Base-by-base conservation (phyloP, 257 asterid genomes). In the Leonotis leonurus region DNA sequence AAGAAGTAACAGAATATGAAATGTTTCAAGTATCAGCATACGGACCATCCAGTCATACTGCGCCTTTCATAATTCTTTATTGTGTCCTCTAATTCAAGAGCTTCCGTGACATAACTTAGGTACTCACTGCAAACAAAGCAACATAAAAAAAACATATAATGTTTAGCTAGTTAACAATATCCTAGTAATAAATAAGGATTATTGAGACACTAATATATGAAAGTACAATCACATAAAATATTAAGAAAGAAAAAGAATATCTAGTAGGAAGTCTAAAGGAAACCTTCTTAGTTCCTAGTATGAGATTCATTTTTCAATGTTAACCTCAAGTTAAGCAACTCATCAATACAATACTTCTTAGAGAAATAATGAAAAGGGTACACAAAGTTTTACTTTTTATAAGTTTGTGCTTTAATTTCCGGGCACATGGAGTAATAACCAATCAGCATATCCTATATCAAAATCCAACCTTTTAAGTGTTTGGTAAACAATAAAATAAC, bases 21-120 rank as follows among this genome's bases (percentile, higher is more conserved):
- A 37, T 29, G 18, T 61, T 49, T 25, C 10, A 2, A 12, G 14
- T 17, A 64, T 43, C 53, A 53, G 69, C 46, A 35, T 29, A 65
- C 97, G 62, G 75, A 93, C 99, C 99, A 93, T 85, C 97, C 96
- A 73, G 92, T 89, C 45, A 81, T 67, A 68, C 59, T 53, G 53
- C 96, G 92, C 36, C 96, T 84, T 70, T 89, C 99, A 62, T 85
- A 87, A 73, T 89, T 93, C 86, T 81, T 89, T 57, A 89, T 76
- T 40, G 97, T 87, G 73, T 93, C 99, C 77, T 93, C 99, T 75
- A 93, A 75, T 68, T 93, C 96, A 77, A 93, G 94, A 69, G 96
- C 97, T 88, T 93, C 96, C n/a, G 79, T 78, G 68, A 89, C 97
- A 75, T 76, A 93, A 5, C 80, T 87, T 86, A 83, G 74, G 76